phyloP scores from a whole-genome alignment of 2,329 filamentous ascomycete genomes.

The Hirsutella thompsonii region DNA sequence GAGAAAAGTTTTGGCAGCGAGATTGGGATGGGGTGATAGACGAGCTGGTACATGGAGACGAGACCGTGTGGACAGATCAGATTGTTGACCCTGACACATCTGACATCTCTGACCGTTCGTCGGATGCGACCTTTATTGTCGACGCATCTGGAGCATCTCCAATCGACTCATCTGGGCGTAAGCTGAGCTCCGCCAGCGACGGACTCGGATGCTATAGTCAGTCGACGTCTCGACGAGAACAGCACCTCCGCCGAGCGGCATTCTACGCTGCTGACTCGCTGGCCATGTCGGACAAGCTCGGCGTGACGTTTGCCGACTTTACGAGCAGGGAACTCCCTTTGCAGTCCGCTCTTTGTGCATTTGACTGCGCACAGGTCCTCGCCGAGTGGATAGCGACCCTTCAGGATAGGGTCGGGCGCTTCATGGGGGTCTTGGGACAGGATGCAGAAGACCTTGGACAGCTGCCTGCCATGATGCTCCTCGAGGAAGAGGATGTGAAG shows the following conservation, averaged over 20 bases:
- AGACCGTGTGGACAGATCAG: slow-evolving; percentile 61
- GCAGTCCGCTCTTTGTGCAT: slow-evolving; percentile 82
- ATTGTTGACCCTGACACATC: slow-evolving; percentile 29
- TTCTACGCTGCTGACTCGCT: slow-evolving; percentile 91
- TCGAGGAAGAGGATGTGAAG: slow-evolving; percentile 86
- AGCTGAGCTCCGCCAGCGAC: slow-evolving; percentile 17
- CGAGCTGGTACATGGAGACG: slow-evolving; percentile 66
- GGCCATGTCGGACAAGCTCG: slow-evolving; percentile 74
- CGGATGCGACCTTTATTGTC: not conserved
- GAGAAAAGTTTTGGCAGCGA: slow-evolving; percentile 87
- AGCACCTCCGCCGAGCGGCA: slow-evolving; percentile 83
- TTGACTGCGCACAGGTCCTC: slow-evolving; percentile 87
- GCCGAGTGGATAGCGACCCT: slow-evolving; percentile 90
- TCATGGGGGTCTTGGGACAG: slow-evolving; percentile 74
- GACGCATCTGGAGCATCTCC: not conserved
- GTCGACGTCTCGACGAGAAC: slow-evolving; percentile 61
- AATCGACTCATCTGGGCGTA: not conserved
- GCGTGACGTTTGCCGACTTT: slow-evolving; percentile 74
- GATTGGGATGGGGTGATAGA: slow-evolving; percentile 89
- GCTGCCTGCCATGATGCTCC: slow-evolving; percentile 76
- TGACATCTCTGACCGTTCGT: slow-evolving; percentile 16
- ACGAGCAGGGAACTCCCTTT: slow-evolving; percentile 76
- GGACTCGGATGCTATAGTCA: slow-evolving; percentile 17
- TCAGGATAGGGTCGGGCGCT: slow-evolving; percentile 85
- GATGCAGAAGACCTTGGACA: slow-evolving; percentile 68